Conservation (phyloP, 176 grass and related monocot species). For the Puya raimondii region DNA sequence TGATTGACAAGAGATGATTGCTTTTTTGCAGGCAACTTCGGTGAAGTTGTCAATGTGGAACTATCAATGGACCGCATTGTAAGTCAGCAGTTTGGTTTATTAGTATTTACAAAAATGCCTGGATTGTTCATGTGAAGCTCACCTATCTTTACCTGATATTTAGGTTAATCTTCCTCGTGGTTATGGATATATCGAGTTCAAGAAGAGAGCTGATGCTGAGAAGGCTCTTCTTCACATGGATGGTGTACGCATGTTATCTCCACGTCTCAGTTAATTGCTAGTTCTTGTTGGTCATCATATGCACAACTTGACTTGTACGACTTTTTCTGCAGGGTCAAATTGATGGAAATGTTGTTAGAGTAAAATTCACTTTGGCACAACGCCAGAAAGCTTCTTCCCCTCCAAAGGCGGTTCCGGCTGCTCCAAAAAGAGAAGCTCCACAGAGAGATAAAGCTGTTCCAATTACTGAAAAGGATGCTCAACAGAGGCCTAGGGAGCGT, state of each 20-base stretch:
- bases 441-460: constrained; percentile 64
- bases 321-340: constrained; percentile 67
- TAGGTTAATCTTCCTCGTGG: constrained; percentile 99
- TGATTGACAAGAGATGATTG: no score
- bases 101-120: not conserved
- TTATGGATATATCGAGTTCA: constrained; percentile 96
- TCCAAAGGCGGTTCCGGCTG: constrained; percentile 36
- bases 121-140: not conserved
- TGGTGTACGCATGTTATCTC: constrained; percentile 55
- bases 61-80: constrained; percentile 85
- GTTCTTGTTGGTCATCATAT: not conserved
- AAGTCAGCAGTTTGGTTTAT: constrained; percentile 25
- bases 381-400: constrained; percentile 71
- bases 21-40: constrained; percentile 59
- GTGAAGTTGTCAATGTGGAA: constrained; percentile 91
- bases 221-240: constrained; percentile 99
- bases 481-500: constrained; percentile 47
- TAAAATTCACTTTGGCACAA: constrained; percentile 77
- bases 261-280: not conserved
- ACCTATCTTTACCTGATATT: constrained; percentile 17
- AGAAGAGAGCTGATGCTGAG: constrained; percentile 90
- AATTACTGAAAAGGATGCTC: constrained; percentile 63
- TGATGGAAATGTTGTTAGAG: constrained; percentile 85
- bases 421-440: constrained; percentile 62
- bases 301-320: not conserved